These are phyloP conservation scores for Kwoniella dendrophila DNA, from an alignment of 768 basidiomycete genomes.

Conservation along the genomic window DNA sequence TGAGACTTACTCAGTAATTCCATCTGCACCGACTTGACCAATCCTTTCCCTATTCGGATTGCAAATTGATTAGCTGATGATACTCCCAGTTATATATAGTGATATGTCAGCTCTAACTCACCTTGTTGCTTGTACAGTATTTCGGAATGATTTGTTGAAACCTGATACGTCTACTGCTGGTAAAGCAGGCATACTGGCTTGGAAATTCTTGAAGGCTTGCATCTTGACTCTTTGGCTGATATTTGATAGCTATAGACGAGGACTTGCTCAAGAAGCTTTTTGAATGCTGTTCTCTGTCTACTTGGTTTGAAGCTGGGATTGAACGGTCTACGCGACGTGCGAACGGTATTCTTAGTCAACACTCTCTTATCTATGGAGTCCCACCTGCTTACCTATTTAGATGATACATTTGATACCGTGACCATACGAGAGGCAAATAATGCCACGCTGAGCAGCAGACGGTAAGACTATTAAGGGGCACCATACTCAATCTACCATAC, in stretches of 20 bases:
- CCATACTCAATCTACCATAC: background rate
- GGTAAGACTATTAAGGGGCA: background rate
- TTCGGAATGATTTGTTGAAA: conserved; percentile 49
- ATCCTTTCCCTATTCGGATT: conserved; percentile 65
- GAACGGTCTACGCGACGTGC: background rate
- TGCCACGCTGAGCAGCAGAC: background rate
- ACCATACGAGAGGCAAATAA: background rate
- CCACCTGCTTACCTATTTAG: background rate
- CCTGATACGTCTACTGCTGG: conserved; percentile 51
- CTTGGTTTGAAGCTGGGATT: background rate
- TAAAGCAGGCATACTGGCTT: conserved; percentile 29
- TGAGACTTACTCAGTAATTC: conserved; percentile 85
- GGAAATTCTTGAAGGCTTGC: conserved; percentile 51
- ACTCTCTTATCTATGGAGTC: background rate
- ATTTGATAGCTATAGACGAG: background rate
- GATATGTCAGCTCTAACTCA: conserved; percentile 16
- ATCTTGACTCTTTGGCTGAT: conserved; percentile 19
- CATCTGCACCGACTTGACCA: conserved; percentile 84
- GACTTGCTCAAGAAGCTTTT: background rate
- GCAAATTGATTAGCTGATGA: background rate
- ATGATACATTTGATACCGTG: conserved; percentile 26
- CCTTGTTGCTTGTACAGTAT: conserved; percentile 54
- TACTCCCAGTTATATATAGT: background rate
- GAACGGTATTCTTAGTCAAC: too few relatives aligned
- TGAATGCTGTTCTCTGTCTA: background rate